A percentile compares a stretch with the other conserved stretches of the same genome.
phyloP scores from a whole-genome alignment of 2,329 filamentous ascomycete species.

The Raffaelea ambrosiae region DNA sequence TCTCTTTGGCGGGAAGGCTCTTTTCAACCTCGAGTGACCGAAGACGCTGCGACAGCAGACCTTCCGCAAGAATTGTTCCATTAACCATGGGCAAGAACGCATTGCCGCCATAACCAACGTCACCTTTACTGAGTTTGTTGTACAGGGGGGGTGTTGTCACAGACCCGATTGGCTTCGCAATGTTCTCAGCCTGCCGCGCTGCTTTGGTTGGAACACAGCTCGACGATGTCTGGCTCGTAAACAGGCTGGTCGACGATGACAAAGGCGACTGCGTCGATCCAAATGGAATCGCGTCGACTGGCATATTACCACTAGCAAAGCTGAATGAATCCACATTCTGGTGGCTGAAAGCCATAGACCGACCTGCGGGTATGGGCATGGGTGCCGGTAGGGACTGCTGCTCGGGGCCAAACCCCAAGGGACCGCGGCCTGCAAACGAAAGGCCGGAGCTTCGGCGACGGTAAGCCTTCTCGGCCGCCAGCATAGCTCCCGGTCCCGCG shows the following conservation, averaged over 20 bases:
- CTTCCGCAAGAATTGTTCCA: slow-evolving; percentile 43
- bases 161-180: too few species aligned
- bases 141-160: slow-evolving; percentile 32
- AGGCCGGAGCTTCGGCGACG: slow-evolving; percentile 49
- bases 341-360: background rate
- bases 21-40: slow-evolving; percentile 48
- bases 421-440: slow-evolving; percentile 10
- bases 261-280: slow-evolving; percentile 25
- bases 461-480: slow-evolving; percentile 51
- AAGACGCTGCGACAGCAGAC: slow-evolving; percentile 61
- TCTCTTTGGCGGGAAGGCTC: background rate
- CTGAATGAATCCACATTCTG: slow-evolving; percentile 13
- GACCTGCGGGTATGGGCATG: background rate
- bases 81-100: slow-evolving; percentile 27
- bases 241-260: slow-evolving; percentile 21
- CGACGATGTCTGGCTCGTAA: slow-evolving; percentile 22
- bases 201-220: background rate
- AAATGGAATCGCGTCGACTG: slow-evolving; percentile 45
- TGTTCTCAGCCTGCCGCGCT: background rate
- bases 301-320: slow-evolving; percentile 15
- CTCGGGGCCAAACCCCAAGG: slow-evolving; percentile 12
- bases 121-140: slow-evolving; percentile 60
- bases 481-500: slow-evolving; percentile 35
- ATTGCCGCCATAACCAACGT: slow-evolving; percentile 54
- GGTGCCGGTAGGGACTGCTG: slow-evolving; percentile 9